Conservation (phyloP, 2,329 filamentous ascomycete genomes). For the Sarocladium oryzae region DNA sequence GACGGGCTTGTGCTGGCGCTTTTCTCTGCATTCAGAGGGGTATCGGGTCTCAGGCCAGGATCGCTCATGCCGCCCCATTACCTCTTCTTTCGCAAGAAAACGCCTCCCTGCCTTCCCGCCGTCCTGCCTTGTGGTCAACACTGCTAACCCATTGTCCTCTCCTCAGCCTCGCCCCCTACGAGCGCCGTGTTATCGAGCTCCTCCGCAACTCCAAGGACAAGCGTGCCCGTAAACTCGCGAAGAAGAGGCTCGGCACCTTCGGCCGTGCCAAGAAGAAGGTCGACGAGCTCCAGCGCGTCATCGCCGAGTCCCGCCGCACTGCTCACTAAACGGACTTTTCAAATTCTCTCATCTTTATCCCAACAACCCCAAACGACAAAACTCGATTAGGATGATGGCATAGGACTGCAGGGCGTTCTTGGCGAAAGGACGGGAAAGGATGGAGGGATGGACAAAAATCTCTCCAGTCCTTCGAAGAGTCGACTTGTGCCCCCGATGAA, state of each 20-base stretch:
- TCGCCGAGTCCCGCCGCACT: constrained; percentile 80
- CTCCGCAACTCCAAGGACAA: constrained; percentile 99
- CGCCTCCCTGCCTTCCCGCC: too few species aligned
- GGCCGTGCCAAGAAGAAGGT: constrained; percentile 99
- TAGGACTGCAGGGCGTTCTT: neutral
- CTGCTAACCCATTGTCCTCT: constrained; percentile 21
- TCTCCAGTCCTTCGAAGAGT: neutral
- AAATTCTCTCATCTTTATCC: constrained; percentile 2
- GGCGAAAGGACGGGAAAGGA: neutral
- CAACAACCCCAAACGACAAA: neutral
- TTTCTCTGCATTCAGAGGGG: too few species aligned
- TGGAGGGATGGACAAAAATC: neutral
- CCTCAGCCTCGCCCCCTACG: constrained; percentile 79
- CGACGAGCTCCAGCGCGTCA: constrained; percentile 96
- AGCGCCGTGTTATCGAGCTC: constrained; percentile 98
- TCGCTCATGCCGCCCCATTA: too few species aligned
- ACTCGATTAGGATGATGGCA: constrained; percentile 3
- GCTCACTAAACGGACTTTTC: constrained; percentile 43
- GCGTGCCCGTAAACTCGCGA: constrained; percentile 96
- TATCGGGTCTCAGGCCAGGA: too few species aligned
- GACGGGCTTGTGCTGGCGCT: too few species aligned
- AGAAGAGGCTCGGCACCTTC: constrained; percentile 99
- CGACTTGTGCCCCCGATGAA: too few species aligned
- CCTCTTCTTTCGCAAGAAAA: too few species aligned
- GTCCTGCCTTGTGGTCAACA: too few species aligned